Conservation (phyloP, 1,284 basidiomycete species). For the Ustilago lituana region DNA sequence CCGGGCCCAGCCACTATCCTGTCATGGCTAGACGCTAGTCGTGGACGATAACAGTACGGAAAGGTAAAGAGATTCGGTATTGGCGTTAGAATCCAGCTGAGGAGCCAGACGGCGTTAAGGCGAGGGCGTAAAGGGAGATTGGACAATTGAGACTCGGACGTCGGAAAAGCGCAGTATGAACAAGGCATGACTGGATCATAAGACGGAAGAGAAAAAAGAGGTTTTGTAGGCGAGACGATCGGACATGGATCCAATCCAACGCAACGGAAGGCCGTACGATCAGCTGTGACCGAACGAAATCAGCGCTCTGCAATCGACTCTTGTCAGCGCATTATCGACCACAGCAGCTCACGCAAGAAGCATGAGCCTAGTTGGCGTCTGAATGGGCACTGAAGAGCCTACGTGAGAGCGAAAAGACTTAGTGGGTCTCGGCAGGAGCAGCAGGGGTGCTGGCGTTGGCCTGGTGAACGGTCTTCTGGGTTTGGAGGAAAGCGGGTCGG, state of each 20-base stretch:
- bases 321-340: neutral
- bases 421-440: conserved; percentile 51
- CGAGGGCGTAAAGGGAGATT: neutral
- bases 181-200: conserved; percentile 18
- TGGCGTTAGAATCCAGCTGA: conserved; percentile 20
- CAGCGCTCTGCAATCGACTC: conserved; percentile 1
- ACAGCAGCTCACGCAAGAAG: neutral
- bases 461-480: conserved; percentile 51
- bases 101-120: conserved; percentile 10
- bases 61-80: conserved; percentile 11
- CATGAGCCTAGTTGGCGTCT: neutral
- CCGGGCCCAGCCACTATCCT: too few relatives aligned
- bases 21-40: too few relatives aligned
- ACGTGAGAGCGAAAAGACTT: conserved; percentile 6
- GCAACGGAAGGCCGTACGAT: neutral
- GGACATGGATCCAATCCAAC: neutral
- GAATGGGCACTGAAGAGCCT: neutral
- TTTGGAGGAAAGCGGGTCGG: conserved; percentile 58
- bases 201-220: conserved; percentile 4
- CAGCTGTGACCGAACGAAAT: neutral
- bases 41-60: too few relatives aligned
- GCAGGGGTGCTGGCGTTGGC: conserved; percentile 45
- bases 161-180: conserved; percentile 19
- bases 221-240: neutral
- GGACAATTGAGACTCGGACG: neutral